phyloP scores from a whole-genome alignment of 2,329 filamentous ascomycete species.

The Scytalidium lignicola region DNA sequence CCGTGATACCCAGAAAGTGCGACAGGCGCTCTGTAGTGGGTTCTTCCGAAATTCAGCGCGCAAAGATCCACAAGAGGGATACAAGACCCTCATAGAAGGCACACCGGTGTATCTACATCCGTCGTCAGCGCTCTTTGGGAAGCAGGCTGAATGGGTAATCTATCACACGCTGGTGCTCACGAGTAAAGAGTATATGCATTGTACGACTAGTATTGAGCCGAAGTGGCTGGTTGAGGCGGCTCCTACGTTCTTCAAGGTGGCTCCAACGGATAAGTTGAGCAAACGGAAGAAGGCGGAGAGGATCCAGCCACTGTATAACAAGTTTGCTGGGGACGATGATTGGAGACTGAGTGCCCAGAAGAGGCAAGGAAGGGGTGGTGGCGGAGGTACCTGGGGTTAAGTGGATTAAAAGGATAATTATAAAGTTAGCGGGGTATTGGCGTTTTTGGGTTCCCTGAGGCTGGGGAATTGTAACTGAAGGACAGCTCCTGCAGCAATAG shows the following conservation, averaged over 20 bases:
- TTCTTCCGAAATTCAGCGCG: slow-evolving; percentile 95
- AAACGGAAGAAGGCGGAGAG: slow-evolving; percentile 92
- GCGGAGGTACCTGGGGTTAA: slow-evolving; percentile 89
- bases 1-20: slow-evolving; percentile 78
- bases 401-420: background rate
- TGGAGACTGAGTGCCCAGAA: slow-evolving; percentile 90
- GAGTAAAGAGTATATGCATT: slow-evolving; percentile 98
- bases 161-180: slow-evolving; percentile 90
- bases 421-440: background rate
- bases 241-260: slow-evolving; percentile 98
- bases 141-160: slow-evolving; percentile 93
- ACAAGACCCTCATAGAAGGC: slow-evolving; percentile 94
- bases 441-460: background rate
- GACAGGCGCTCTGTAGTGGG: slow-evolving; percentile 82
- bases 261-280: slow-evolving; percentile 76
- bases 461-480: no score
- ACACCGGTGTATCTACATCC: slow-evolving; percentile 96
- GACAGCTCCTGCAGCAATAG: no score
- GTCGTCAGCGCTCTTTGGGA: slow-evolving; percentile 85
- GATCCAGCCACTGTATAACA: slow-evolving; percentile 92
- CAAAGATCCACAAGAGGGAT: slow-evolving; percentile 94
- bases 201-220: slow-evolving; percentile 86
- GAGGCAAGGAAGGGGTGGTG: slow-evolving; percentile 75
- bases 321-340: slow-evolving; percentile 87
- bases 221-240: slow-evolving; percentile 93